Evolutionary conservation across 2,329 filamentous ascomycete genomes (phyloP).

Genomic region (Penicillium sp.): DNA sequence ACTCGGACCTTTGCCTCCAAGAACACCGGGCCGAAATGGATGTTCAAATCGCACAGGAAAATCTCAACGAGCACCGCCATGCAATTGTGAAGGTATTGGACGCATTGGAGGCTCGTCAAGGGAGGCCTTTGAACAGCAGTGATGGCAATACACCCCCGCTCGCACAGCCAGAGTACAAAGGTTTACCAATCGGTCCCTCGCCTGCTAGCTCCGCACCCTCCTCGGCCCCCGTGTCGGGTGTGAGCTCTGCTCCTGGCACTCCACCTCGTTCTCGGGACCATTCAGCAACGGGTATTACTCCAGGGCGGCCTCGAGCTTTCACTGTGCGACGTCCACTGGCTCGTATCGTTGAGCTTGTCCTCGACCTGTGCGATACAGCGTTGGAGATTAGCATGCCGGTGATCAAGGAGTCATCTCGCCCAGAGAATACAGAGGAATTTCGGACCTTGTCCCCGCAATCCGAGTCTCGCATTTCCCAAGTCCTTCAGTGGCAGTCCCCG

Average conservation of each 20-base stretch:
- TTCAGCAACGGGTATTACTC: conserved; percentile 58
- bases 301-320: conserved; percentile 77
- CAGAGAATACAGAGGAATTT: conserved; percentile 63
- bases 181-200: conserved; percentile 72
- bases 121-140: conserved; percentile 35
- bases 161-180: conserved; percentile 76
- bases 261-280: conserved; percentile 62
- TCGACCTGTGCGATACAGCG: conserved; percentile 93
- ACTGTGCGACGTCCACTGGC: conserved; percentile 83
- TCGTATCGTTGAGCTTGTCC: conserved; percentile 86
- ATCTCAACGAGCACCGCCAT: conserved; percentile 83
- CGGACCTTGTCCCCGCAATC: conserved; percentile 93
- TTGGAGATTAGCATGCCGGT: conserved; percentile 91
- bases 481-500: conserved; percentile 93
- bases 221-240: conserved; percentile 64
- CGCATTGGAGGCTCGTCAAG: conserved; percentile 64
- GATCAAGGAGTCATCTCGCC: conserved; percentile 69
- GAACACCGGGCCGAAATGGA: conserved; percentile 97
- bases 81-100: conserved; percentile 93
- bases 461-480: conserved; percentile 87
- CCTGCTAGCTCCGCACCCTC: conserved; percentile 62
- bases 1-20: conserved; percentile 90
- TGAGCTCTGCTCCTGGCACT: conserved; percentile 62
- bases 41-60: conserved; percentile 92
- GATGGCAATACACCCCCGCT: conserved; percentile 44